phyloP scores from a whole-genome alignment of 768 basidiomycete species.

The Sistotremastrum niveocremeum region DNA sequence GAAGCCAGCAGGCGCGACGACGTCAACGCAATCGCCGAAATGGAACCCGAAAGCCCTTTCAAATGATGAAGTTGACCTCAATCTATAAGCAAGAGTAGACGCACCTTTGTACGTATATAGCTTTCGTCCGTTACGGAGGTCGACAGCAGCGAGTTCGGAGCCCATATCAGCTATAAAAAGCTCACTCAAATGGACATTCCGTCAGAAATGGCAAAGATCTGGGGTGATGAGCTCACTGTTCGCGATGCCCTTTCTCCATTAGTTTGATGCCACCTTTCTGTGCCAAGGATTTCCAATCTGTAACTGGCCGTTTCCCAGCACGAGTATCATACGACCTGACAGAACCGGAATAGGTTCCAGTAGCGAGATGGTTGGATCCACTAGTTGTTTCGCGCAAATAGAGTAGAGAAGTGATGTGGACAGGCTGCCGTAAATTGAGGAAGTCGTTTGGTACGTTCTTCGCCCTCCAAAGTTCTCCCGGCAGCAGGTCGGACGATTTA shows the following conservation, averaged over 20 bases:
- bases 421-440: constrained; percentile 63
- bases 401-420: constrained; percentile 57
- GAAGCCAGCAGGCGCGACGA: constrained; percentile 40
- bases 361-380: constrained; percentile 34
- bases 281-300: constrained; percentile 46
- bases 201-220: constrained; percentile 3
- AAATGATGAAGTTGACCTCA: background rate
- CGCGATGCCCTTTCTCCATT: constrained; percentile 43
- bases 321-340: constrained; percentile 70
- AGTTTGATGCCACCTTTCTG: constrained; percentile 48
- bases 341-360: constrained; percentile 66
- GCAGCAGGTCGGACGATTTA: constrained; percentile 35
- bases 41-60: constrained; percentile 56
- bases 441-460: constrained; percentile 75
- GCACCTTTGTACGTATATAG: constrained; percentile 57
- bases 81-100: constrained; percentile 1
- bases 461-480: constrained; percentile 73
- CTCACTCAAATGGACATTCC: constrained; percentile 32
- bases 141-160: constrained; percentile 49
- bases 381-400: constrained; percentile 33
- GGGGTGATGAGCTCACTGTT: constrained; percentile 37
- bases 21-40: constrained; percentile 48
- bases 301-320: constrained; percentile 50
- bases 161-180: constrained; percentile 56
- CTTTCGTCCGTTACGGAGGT: constrained; percentile 52